phyloP scores from a whole-genome alignment of 2,329 filamentous ascomycete genomes.

The Aureobasidium zeae region DNA sequence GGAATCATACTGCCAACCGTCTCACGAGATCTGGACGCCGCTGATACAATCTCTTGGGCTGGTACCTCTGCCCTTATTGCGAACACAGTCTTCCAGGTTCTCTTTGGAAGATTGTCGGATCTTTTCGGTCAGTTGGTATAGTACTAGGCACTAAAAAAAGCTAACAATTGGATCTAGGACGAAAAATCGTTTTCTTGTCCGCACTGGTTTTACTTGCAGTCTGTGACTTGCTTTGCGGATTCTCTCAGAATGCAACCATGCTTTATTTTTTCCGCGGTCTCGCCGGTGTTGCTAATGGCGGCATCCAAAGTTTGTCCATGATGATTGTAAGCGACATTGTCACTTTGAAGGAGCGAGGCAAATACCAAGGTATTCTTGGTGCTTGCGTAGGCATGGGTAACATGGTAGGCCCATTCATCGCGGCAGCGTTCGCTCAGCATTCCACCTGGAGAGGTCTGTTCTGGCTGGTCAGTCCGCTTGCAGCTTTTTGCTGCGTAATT shows the following conservation, averaged over 20 bases:
- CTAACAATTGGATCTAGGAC: not conserved
- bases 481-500: constrained; percentile 35
- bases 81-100: constrained; percentile 1
- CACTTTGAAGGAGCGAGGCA: constrained; percentile 49
- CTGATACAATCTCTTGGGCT: constrained; percentile 1
- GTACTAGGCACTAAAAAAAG: not conserved
- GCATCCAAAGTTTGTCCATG: constrained; percentile 50
- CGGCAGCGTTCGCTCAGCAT: constrained; percentile 36
- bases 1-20: not conserved
- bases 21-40: not conserved
- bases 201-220: constrained; percentile 2
- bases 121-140: not conserved
- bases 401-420: constrained; percentile 39
- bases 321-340: constrained; percentile 55
- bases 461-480: constrained; percentile 45
- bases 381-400: constrained; percentile 39
- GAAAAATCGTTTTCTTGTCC: not conserved
- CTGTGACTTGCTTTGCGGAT: not conserved
- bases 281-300: constrained; percentile 53
- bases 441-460: constrained; percentile 40
- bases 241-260: constrained; percentile 39
- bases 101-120: constrained; percentile 3
- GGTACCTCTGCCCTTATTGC: constrained; percentile 1
- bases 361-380: constrained; percentile 40
- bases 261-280: constrained; percentile 54